Evolutionary conservation across 352 stramenopile genomes (phyloP).

Genomic region (Thalassiosira hispida): DNA sequence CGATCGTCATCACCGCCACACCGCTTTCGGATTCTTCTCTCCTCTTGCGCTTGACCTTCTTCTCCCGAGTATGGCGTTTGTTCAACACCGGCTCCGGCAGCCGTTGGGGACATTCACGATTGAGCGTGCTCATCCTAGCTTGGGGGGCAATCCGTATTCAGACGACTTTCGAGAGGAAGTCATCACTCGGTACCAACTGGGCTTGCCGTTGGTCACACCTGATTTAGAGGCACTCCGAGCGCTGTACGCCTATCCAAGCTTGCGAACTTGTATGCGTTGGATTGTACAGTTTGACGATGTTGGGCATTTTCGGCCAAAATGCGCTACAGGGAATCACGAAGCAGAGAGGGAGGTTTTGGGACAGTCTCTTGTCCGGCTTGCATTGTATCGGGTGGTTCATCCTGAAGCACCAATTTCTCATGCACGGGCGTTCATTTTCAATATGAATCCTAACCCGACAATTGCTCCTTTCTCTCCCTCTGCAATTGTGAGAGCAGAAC

Average conservation of each 20-base stretch:
- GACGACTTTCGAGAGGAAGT: background rate
- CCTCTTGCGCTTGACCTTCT: no score
- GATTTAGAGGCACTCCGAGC: background rate
- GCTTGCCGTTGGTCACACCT: background rate
- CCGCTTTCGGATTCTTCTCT: no score
- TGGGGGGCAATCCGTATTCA: conserved; percentile 10
- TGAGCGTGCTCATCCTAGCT: background rate
- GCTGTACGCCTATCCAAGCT: background rate
- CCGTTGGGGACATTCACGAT: conserved; percentile 1
- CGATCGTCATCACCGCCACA: no score
- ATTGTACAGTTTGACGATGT: background rate
- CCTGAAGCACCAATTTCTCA: conserved; percentile 13
- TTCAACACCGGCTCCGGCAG: background rate
- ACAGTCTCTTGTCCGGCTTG: conserved; percentile 9
- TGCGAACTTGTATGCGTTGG: background rate
- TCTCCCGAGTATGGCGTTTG: no score
- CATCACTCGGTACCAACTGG: background rate
- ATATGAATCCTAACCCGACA: conserved; percentile 2
- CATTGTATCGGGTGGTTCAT: conserved; percentile 16
- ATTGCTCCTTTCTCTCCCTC: background rate
- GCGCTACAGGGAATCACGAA: conserved; percentile 7
- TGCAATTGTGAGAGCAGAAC: background rate
- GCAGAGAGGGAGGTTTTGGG: conserved; percentile 9
- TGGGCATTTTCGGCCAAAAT: conserved; percentile 6
- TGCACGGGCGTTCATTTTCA: conserved; percentile 13